phyloP scores from a whole-genome alignment of 805 yeast genomes.

The Candida adriatica region DNA sequence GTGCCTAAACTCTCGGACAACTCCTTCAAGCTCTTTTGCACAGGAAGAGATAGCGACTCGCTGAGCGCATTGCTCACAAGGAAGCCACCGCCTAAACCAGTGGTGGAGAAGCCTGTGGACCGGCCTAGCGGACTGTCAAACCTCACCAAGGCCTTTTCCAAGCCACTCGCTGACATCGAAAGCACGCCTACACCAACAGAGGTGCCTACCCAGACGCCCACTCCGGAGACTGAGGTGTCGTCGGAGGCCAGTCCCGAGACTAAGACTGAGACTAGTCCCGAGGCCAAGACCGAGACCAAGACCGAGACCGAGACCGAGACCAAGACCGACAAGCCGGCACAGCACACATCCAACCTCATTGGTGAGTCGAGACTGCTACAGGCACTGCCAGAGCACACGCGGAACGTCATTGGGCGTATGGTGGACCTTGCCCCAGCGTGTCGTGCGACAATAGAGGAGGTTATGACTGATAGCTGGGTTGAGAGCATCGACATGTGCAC shows the following conservation, averaged over 20 bases:
- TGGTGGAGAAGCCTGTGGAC: conserved; percentile 17
- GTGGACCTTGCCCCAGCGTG: conserved; percentile 83
- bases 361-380: conserved; percentile 69
- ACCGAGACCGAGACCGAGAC: conserved; percentile 3
- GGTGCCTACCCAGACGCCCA: background rate
- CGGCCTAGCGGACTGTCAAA: conserved; percentile 21
- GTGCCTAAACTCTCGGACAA: conserved; percentile 78
- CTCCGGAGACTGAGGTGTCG: conserved; percentile 8
- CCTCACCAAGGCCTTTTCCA: conserved; percentile 21
- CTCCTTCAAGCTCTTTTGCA: conserved; percentile 76
- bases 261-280: background rate
- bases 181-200: background rate
- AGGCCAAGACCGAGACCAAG: background rate
- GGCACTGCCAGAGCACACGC: conserved; percentile 65
- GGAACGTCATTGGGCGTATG: conserved; percentile 66
- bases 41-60: conserved; percentile 62
- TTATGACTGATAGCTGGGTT: conserved; percentile 69
- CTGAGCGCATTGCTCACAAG: conserved; percentile 54
- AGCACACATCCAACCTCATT: conserved; percentile 57
- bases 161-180: conserved; percentile 19
- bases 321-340: conserved; percentile 21
- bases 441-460: conserved; percentile 73
- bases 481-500: conserved; percentile 63
- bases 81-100: conserved; percentile 41
- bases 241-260: conserved; percentile 12